Evolutionary conservation across 192 early-diverging fungal genomes (phyloP).

Genomic region (Coemansia sp.): DNA sequence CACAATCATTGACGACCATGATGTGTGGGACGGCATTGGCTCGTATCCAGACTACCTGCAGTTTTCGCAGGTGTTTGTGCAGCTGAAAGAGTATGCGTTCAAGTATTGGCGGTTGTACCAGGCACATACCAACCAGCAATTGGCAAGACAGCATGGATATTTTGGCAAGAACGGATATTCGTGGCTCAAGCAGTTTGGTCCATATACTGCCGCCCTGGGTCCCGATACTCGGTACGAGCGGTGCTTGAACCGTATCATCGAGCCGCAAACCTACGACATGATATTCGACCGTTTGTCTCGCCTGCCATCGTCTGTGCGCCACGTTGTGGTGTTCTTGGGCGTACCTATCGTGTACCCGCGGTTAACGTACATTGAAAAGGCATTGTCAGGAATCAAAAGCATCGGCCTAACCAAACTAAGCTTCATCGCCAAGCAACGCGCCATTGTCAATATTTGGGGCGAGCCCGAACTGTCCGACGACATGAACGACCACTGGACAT

Average conservation of each 20-base stretch:
- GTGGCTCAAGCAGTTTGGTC: constrained; percentile 68
- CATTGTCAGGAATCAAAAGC: constrained; percentile 58
- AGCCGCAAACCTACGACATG: constrained; percentile 58
- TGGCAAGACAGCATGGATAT: constrained; percentile 57
- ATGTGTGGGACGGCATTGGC: constrained; percentile 83
- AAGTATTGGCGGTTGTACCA: constrained; percentile 85
- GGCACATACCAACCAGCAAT: constrained; percentile 65
- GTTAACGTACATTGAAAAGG: constrained; percentile 63
- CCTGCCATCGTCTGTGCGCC: constrained; percentile 52
- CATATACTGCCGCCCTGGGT: constrained; percentile 59
- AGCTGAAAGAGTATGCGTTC: constrained; percentile 68
- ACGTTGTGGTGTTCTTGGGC: constrained; percentile 68
- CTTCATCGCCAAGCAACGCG: constrained; percentile 57
- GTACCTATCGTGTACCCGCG: constrained; percentile 79
- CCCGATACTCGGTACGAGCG: constrained; percentile 78
- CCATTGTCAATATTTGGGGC: constrained; percentile 64
- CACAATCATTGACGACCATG: constrained; percentile 84
- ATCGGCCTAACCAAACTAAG: constrained; percentile 55
- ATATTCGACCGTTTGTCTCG: constrained; percentile 56
- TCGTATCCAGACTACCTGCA: constrained; percentile 77
- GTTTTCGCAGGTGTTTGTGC: constrained; percentile 64
- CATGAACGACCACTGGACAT: constrained; percentile 78
- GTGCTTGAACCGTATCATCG: constrained; percentile 59
- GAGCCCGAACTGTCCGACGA: constrained; percentile 85
- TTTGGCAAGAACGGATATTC: constrained; percentile 57